phyloP scores from a whole-genome alignment of 2,329 filamentous ascomycete genomes.

The Penicillium frequentans region DNA sequence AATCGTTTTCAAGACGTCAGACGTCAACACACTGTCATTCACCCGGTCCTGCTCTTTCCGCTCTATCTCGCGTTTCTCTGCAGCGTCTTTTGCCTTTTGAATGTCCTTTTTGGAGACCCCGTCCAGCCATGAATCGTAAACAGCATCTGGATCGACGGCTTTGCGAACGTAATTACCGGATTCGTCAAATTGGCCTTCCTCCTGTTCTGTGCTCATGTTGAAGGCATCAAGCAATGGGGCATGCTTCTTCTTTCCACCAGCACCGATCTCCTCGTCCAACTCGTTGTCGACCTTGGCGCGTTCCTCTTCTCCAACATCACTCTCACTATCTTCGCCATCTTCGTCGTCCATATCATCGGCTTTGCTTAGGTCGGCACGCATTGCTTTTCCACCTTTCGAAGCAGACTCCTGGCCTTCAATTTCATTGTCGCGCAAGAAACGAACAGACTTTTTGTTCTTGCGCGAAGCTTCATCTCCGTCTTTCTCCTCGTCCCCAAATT shows the following conservation, averaged over 20 bases:
- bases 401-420: conserved; percentile 78
- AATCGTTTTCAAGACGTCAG: conserved; percentile 70
- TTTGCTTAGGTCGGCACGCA: conserved; percentile 58
- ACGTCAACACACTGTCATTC: conserved; percentile 72
- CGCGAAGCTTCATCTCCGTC: conserved; percentile 51
- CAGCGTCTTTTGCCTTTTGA: conserved; percentile 79
- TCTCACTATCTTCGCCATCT: conserved; percentile 56
- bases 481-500: conserved; percentile 55
- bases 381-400: conserved; percentile 72
- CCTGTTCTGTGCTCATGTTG: conserved; percentile 86
- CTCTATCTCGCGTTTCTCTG: conserved; percentile 80
- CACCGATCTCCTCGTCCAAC: conserved; percentile 84
- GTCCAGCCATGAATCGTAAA: conserved; percentile 90
- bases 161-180: conserved; percentile 89
- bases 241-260: conserved; percentile 86
- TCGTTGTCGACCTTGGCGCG: conserved; percentile 72
- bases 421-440: conserved; percentile 60
- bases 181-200: conserved; percentile 90
- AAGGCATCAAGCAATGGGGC: conserved; percentile 95
- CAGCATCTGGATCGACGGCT: conserved; percentile 81
- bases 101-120: conserved; percentile 94
- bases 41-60: conserved; percentile 67
- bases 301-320: conserved; percentile 64
- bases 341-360: conserved; percentile 60
- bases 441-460: conserved; percentile 63